Evolutionary conservation across 805 yeast genomes (phyloP), one percentile per base, ranked within the genome.

Genomic region (Kuraishia cidri): DNA sequence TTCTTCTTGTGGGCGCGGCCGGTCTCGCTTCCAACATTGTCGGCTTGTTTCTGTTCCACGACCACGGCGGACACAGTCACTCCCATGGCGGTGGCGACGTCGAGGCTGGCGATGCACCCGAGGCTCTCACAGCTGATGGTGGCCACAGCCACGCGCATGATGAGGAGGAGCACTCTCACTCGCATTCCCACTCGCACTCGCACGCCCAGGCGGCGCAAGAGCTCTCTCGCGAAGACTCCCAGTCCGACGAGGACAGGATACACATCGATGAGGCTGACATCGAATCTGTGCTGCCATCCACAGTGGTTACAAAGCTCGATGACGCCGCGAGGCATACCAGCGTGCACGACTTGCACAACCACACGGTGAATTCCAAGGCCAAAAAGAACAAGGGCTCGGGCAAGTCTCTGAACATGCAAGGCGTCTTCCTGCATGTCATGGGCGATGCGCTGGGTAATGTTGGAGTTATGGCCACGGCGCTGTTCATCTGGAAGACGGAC

Each of bases 371-470:
- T 30, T 44, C 34, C 28, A 24, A 31, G 14, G 9, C 33, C 3
- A 33, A 26, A 5, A 37, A 40, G 27, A 35, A 38, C 12, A 39
- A 40, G 22, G 48, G 52, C 33, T 26, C 63, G 38, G 46, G 56
- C 21, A 75, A 71, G 50, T 83, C 95, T n/a, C 64, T 90, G 63
- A 90, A 92, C 58, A 90, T 90, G 97, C 88, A 85, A 47, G 98
- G 98, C 41, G 97, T 90, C 3, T 92, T 85, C 51, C 65, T 90
- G 49, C 98, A 90, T 51, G 98, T 92, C 9, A 41, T 92, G 45
- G 97, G 97, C 29, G 98, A 90, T 57, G 97, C 97, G 1, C 64
- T 90, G 36, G 97, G 98, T 41, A 90, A 90, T 52, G 61, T 90
- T 34, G 97, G 97, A 43, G 98, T 90, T 33, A 92, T 90, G 36